These are phyloP conservation scores for Fusarium sp. DNA, from an alignment of 2,329 filamentous ascomycete species.

Conservation along the genomic window DNA sequence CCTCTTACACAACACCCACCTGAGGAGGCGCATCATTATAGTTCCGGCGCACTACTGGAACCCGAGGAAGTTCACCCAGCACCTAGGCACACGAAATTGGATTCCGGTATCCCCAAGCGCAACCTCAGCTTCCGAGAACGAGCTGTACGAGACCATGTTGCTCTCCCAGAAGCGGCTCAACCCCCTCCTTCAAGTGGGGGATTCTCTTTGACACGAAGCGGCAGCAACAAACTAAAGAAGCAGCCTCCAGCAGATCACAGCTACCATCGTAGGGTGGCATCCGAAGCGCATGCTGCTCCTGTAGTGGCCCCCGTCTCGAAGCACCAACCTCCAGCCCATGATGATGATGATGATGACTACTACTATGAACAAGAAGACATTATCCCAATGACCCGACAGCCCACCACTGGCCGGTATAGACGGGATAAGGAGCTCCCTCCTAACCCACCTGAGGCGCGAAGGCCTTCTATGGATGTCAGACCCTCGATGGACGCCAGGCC, in stretches of 20 bases:
- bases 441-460: conserved; percentile 36
- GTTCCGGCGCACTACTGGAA: conserved; percentile 37
- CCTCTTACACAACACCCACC: conserved; percentile 35
- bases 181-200: conserved; percentile 46
- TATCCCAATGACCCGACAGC: conserved; percentile 28
- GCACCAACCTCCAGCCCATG: conserved; percentile 17
- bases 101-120: conserved; percentile 60
- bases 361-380: conserved; percentile 35
- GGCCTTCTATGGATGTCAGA: conserved; percentile 30
- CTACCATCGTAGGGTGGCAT: conserved; percentile 57
- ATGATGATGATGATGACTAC: conserved; percentile 17
- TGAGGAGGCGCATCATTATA: conserved; percentile 37
- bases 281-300: conserved; percentile 51
- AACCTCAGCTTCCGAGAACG: conserved; percentile 73
- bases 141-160: conserved; percentile 59
- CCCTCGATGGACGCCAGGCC: not conserved
- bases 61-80: conserved; percentile 28
- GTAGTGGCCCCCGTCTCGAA: conserved; percentile 13
- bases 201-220: conserved; percentile 58
- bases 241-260: conserved; percentile 66
- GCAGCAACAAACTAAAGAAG: conserved; percentile 71
- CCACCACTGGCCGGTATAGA: conserved; percentile 45
- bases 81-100: conserved; percentile 35
- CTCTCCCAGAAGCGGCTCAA: conserved; percentile 43
- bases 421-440: conserved; percentile 51